These are phyloP conservation scores for Fusarium sp. DNA, from an alignment of 2,329 filamentous ascomycete genomes.

Conservation along the genomic window DNA sequence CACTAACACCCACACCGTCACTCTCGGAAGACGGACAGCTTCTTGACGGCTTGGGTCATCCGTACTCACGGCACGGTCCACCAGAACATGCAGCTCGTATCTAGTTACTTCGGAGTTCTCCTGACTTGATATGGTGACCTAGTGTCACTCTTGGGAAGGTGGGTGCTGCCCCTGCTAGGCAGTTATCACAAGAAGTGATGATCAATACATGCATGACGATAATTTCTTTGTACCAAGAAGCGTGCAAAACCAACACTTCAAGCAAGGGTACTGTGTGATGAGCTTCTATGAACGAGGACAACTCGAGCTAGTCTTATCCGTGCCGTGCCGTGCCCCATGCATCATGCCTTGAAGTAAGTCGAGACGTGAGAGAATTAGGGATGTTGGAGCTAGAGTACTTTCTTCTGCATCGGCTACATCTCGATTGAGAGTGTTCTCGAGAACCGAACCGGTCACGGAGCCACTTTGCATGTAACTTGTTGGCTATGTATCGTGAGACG, in stretches of 20 bases:
- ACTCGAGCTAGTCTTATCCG: constrained; percentile 11
- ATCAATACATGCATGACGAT: constrained; percentile 5
- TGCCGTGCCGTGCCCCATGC: constrained; percentile 16
- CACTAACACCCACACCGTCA: constrained; percentile 33
- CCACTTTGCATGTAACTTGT: constrained; percentile 39
- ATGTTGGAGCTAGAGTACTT: constrained; percentile 7
- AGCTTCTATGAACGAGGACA: background rate
- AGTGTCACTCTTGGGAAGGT: background rate
- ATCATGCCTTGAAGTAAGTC: constrained; percentile 12
- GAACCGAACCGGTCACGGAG: constrained; percentile 1
- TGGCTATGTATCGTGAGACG: constrained; percentile 21
- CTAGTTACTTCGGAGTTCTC: constrained; percentile 2
- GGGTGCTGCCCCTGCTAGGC: constrained; percentile 5
- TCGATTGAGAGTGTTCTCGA: constrained; percentile 14
- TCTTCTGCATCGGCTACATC: constrained; percentile 20
- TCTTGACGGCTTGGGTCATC: constrained; percentile 7
- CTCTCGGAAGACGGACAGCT: constrained; percentile 14
- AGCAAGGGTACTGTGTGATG: constrained; percentile 18
- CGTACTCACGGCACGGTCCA: constrained; percentile 14
- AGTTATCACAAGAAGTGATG: constrained; percentile 12
- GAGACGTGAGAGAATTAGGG: constrained; percentile 3
- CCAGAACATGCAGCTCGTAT: background rate
- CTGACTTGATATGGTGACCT: constrained; percentile 1
- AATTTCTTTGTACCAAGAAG: constrained; percentile 1
- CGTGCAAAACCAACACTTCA: constrained; percentile 11